Percentiles rank a stretch among this genome's conserved stretches.
Evolutionary conservation across 352 stramenopile genomes (phyloP).

Genomic region (Pythium brassicae): DNA sequence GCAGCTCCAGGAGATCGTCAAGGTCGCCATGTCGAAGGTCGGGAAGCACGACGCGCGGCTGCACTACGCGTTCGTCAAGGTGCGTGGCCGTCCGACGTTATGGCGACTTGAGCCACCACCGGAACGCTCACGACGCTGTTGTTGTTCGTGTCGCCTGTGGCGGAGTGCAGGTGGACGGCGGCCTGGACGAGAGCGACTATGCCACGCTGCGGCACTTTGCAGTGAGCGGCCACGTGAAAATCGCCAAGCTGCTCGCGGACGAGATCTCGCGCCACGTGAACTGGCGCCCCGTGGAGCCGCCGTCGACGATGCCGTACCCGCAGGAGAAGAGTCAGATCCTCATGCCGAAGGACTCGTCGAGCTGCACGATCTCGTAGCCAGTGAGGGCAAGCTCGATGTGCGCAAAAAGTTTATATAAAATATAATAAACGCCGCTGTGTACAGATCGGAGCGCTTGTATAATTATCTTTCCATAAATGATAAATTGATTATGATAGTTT

Average conservation of each 20-base stretch:
- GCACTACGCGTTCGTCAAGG: constrained; percentile 80
- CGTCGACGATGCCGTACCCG: constrained; percentile 71
- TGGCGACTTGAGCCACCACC: not conserved
- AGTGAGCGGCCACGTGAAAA: constrained; percentile 82
- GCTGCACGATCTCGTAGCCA: constrained; percentile 11
- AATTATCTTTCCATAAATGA: no score
- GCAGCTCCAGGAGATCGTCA: constrained; percentile 83
- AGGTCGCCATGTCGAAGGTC: constrained; percentile 76
- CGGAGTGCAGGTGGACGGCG: constrained; percentile 68
- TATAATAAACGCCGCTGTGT: no score
- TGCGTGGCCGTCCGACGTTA: constrained; percentile 10
- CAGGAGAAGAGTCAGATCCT: constrained; percentile 78
- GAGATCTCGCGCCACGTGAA: constrained; percentile 67
- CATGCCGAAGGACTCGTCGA: constrained; percentile 44
- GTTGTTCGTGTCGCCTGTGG: not conserved
- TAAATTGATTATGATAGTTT: no score
- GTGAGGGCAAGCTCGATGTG: no score
- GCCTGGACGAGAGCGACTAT: constrained; percentile 62
- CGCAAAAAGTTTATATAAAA: no score
- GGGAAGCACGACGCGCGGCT: constrained; percentile 76
- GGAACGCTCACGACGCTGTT: not conserved
- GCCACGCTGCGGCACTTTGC: constrained; percentile 81
- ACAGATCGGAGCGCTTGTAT: no score
- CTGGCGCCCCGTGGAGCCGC: constrained; percentile 49
- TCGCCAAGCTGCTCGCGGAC: constrained; percentile 61